Evolutionary conservation across 257 asterid species (phyloP), one percentile per base, ranked within the genome.

Genomic region (Lithospermum erythrorhizon): DNA sequence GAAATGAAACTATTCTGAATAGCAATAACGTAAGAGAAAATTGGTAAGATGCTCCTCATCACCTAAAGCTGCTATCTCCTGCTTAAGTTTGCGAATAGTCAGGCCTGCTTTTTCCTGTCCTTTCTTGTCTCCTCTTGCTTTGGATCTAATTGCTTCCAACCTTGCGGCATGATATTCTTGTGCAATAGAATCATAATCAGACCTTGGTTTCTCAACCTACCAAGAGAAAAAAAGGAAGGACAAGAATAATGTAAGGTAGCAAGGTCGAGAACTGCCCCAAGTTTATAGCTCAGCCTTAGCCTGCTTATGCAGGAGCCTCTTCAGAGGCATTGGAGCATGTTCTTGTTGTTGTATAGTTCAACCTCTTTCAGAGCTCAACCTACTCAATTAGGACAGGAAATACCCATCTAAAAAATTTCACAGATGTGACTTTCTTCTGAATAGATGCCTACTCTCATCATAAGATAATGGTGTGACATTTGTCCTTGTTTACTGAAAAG

Each of bases 1-100:
- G 75, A 74, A 37, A 35, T 24, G 59, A 22, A 19, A 37, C 22
- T 74, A 55, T 61, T 73, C 27, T 2, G 35, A 56, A 24, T 11
- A 35, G 14, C 37, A 10, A 56, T 71, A 35, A 30, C 20, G 57
- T 21, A 25, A 47, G 29, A 77, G 61, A 61, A 70, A 73, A 58
- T 20, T 19, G 48, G 9, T 23, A 21, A n/a, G 32, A 11, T 61
- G 23, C 66, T 63, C 69, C 69, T 66, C 30, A 68, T 70, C 73
- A 91, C 98, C 98, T 79, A 86, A 78, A 70, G 86, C 83, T 68
- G 85, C 78, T 70, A 86, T 77, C 73, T 86, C 95, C 76, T 88
- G 81, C 84, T 86, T 88, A 70, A 87, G 84, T 71, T 80, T 84
- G 65, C 83, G 82, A 79, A 91, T 91, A 62, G 70, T 67, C 53